Percentiles rank a stretch among this genome's conserved stretches.
phyloP scores from a whole-genome alignment of 2,329 filamentous ascomycete species.

The Beauveria asiatica region DNA sequence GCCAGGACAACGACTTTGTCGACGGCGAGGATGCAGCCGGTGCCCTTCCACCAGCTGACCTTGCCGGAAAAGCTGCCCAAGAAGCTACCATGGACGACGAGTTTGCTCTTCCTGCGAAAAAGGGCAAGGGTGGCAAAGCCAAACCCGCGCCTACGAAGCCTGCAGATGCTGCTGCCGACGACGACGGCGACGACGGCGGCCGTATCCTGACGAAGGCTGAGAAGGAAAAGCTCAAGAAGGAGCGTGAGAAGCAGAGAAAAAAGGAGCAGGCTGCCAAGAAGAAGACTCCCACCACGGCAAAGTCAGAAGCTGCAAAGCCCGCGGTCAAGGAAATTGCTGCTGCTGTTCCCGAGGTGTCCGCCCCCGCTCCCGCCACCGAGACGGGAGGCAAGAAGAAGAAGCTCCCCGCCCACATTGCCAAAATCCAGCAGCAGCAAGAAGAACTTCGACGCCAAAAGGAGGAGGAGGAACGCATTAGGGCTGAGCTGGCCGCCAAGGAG shows the following conservation, averaged over 20 bases:
- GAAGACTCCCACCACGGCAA: slow-evolving; percentile 56
- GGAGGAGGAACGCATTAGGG: slow-evolving; percentile 46
- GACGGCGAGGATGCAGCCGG: slow-evolving; percentile 52
- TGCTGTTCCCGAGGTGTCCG: slow-evolving; percentile 33
- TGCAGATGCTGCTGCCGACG: slow-evolving; percentile 38
- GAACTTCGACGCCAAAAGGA: slow-evolving; percentile 63
- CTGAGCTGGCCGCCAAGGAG: slow-evolving; percentile 56
- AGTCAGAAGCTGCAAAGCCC: slow-evolving; percentile 27
- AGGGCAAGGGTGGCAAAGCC: slow-evolving; percentile 50
- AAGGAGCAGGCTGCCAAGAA: slow-evolving; percentile 95
- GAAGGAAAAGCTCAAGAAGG: slow-evolving; percentile 97
- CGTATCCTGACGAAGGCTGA: slow-evolving; percentile 91
- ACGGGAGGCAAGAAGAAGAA: slow-evolving; percentile 78
- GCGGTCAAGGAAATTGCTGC: slow-evolving; percentile 44
- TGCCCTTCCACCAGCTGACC: slow-evolving; percentile 29
- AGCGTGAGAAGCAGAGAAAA: slow-evolving; percentile 96
- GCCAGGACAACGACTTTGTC: slow-evolving; percentile 58
- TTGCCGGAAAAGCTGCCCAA: slow-evolving; percentile 59
- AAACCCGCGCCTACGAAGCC: slow-evolving; percentile 36
- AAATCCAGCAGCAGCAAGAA: slow-evolving; percentile 77
- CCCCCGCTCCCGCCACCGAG: slow-evolving; percentile 28
- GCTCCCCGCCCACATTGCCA: slow-evolving; percentile 62
- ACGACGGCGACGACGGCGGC: slow-evolving; percentile 47
- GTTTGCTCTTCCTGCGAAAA: slow-evolving; percentile 74
- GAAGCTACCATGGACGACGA: slow-evolving; percentile 82